A percentile compares a stretch with the other conserved stretches of the same genome.
Conservation (phyloP, 2,329 filamentous ascomycete species). For the Ascochyta fabae region DNA sequence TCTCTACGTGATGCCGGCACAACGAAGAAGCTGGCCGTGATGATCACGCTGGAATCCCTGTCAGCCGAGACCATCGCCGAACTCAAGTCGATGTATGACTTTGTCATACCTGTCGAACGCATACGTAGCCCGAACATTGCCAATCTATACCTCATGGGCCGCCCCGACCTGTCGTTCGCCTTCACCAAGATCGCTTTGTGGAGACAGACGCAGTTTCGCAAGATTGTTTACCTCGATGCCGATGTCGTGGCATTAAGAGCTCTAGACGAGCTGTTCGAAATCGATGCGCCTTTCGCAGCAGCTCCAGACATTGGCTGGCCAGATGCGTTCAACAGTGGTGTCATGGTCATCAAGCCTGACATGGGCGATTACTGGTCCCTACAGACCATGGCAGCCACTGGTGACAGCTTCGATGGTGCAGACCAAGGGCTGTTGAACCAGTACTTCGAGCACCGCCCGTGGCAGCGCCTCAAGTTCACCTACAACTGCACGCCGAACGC, state of each 20-base stretch:
- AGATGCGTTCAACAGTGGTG: conserved; percentile 96
- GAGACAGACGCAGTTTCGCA: conserved; percentile 87
- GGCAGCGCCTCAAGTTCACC: conserved; percentile 87
- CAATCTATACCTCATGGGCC: conserved; percentile 91
- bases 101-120: conserved; percentile 82
- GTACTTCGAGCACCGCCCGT: conserved; percentile 79
- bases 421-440: conserved; percentile 96
- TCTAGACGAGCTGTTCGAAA: conserved; percentile 87
- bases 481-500: conserved; percentile 98
- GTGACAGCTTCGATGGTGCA: conserved; percentile 94
- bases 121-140: conserved; percentile 77
- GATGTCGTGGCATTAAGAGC: conserved; percentile 91
- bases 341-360: conserved; percentile 89
- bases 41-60: conserved; percentile 82
- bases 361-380: conserved; percentile 88
- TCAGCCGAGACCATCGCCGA: conserved; percentile 76
- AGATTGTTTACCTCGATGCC: conserved; percentile 93
- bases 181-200: conserved; percentile 98
- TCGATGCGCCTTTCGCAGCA: conserved; percentile 68
- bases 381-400: conserved; percentile 79
- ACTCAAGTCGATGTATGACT: conserved; percentile 85
- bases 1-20: conserved; percentile 91
- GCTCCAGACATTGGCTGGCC: conserved; percentile 98
- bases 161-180: conserved; percentile 85
- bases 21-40: conserved; percentile 80